Base-by-base conservation (phyloP, 2,329 filamentous ascomycete species). In the Diplodia sapinea region DNA sequence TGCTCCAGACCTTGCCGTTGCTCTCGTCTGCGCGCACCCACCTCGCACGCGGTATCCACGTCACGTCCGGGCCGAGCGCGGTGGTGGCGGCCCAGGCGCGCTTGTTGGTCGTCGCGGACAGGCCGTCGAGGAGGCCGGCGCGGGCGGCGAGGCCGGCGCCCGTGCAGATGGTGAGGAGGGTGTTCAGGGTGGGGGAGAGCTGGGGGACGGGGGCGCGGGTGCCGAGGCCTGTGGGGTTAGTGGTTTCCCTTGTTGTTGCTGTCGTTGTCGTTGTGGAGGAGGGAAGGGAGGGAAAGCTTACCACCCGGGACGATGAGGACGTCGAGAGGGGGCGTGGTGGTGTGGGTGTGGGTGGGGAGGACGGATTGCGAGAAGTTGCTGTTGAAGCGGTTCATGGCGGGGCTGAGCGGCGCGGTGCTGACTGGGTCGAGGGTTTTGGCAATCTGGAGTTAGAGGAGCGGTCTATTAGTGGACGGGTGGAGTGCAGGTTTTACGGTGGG, bases 101-200 rank as follows among this genome's bases (percentile, higher is more conserved):
- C 77, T 92, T 92, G 74, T 91, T 92, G n/a, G 87, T 89, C 4
- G 90, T 92, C 4, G 88, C 90, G 17, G 81, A 78, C 68, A 79
- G 81, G 0, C 87, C 86, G 69, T 91, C 83, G 36, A 92, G 74
- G 1, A 90, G 75, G 0, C 89, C 89, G 0, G 88, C 80, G 52
- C 80, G 78, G 0, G 89, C 89, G 0, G 86, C 81, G 4, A 90
- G 76, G 2, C 84, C 84, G 4, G 86, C 82, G 0, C 89, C 89
- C 1, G 88, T 92, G 75, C 90, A 92, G 1, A 92, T 83, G 0
- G 88, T 89, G 49, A 92, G 79, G 11, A 90, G 72, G 70, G 86
- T 85, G 70, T 84, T 78, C 26, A 89, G 74, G 0, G 82, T 77
- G 0, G 79, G 75, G 12, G 73, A 70, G 0, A 76, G 72, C 11